Evolutionary conservation across 2,329 filamentous ascomycete genomes (phyloP).

Genomic region (Pseudogymnoascus sp.): DNA sequence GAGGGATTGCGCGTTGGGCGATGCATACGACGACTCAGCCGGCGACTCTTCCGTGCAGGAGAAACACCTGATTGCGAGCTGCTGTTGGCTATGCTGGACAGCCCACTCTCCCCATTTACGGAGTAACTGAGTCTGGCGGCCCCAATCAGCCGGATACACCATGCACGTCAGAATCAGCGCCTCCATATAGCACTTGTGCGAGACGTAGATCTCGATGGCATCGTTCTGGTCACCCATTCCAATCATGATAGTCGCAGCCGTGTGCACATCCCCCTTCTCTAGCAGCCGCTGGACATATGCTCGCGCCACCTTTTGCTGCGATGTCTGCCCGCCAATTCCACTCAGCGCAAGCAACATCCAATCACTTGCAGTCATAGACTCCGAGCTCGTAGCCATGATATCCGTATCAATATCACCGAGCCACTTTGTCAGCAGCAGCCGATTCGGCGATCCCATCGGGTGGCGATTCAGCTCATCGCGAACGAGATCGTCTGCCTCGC

Average conservation of each 20-base stretch:
- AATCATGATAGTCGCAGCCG: conserved; percentile 84
- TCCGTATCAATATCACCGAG: conserved; percentile 77
- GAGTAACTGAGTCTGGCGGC: conserved; percentile 77
- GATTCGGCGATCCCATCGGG: conserved; percentile 60
- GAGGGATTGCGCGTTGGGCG: conserved; percentile 63
- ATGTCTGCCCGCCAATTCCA: conserved; percentile 68
- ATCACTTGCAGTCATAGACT: conserved; percentile 86
- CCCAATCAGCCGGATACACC: conserved; percentile 78
- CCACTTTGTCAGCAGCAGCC: conserved; percentile 86
- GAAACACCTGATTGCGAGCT: conserved; percentile 86
- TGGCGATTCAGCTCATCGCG: conserved; percentile 76
- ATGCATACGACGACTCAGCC: conserved; percentile 71
- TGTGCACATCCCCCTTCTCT: conserved; percentile 83
- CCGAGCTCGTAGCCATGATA: conserved; percentile 67
- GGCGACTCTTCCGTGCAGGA: conserved; percentile 83
- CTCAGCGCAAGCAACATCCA: conserved; percentile 96
- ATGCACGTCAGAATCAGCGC: conserved; percentile 82
- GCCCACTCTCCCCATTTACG: conserved; percentile 94
- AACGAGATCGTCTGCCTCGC: conserved; percentile 71
- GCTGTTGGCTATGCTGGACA: conserved; percentile 76
- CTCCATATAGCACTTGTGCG: conserved; percentile 85
- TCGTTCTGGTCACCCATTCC: conserved; percentile 89
- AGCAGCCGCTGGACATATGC: conserved; percentile 85
- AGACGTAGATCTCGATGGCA: conserved; percentile 92
- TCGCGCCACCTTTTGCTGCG: conserved; percentile 83